Percentiles rank a stretch among this genome's conserved stretches.
Conservation (phyloP, 2,329 filamentous ascomycete genomes). For the Neopestalotiopsis clavispora region DNA sequence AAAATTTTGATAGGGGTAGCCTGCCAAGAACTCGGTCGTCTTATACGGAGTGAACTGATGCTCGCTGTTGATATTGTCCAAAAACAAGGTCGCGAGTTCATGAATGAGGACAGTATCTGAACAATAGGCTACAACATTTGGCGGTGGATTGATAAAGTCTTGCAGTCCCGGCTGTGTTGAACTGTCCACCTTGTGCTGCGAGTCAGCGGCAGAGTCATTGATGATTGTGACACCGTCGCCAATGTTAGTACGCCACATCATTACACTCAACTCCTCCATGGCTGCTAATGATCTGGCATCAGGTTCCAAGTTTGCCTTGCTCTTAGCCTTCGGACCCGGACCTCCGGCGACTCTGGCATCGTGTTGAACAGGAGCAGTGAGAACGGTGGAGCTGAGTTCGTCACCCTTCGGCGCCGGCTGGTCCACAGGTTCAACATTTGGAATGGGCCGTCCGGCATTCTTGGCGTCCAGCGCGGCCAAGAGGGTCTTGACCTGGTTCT, state of each 20-base stretch:
- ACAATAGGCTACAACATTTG: constrained; percentile 21
- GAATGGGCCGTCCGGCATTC: background rate
- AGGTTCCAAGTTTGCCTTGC: background rate
- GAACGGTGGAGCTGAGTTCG: background rate
- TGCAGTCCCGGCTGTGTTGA: background rate
- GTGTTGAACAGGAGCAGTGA: background rate
- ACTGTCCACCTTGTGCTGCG: constrained; percentile 18
- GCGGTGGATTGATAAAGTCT: constrained; percentile 8
- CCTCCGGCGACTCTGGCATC: background rate
- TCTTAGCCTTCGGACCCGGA: background rate
- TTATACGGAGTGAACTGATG: constrained; percentile 24
- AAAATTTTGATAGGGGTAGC: constrained; percentile 20
- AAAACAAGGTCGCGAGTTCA: constrained; percentile 20
- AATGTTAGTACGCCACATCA: constrained; percentile 25
- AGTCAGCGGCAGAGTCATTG: constrained; percentile 19
- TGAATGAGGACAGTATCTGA: constrained; percentile 17
- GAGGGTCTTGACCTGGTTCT: constrained; percentile 23
- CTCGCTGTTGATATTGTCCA: constrained; percentile 24
- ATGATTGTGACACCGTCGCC: constrained; percentile 26
- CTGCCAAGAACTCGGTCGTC: constrained; percentile 17
- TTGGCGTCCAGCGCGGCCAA: constrained; percentile 21
- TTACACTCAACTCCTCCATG: constrained; percentile 25
- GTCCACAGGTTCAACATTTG: constrained; percentile 6
- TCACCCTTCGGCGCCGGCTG: background rate
- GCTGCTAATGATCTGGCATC: constrained; percentile 22